These are phyloP conservation scores for Leccinum uliginosum DNA, from an alignment of 768 basidiomycete genomes.

Conservation along the genomic window DNA sequence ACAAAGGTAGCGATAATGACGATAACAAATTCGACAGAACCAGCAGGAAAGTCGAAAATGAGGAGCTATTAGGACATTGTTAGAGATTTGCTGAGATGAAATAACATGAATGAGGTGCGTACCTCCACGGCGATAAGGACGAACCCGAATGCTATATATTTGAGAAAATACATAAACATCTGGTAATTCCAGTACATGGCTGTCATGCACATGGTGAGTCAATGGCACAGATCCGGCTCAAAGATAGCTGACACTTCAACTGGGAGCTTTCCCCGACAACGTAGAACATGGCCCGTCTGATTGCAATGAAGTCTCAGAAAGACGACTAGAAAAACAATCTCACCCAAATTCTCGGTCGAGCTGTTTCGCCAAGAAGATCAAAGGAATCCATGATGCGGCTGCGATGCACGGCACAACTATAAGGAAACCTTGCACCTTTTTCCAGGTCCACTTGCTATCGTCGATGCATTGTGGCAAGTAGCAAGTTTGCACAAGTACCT, in stretches of 20 bases:
- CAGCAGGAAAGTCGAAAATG: constrained; percentile 60
- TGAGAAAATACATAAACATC: constrained; percentile 80
- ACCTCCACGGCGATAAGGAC: constrained; percentile 84
- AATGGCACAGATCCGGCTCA: background rate
- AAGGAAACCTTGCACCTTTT: constrained; percentile 57
- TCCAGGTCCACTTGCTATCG: constrained; percentile 54
- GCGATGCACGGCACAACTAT: constrained; percentile 71
- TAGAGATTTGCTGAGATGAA: background rate
- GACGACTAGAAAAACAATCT: constrained; percentile 17
- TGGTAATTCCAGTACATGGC: constrained; percentile 89
- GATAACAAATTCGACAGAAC: constrained; percentile 73
- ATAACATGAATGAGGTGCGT: background rate
- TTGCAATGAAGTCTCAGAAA: constrained; percentile 1
- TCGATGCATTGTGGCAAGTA: constrained; percentile 37
- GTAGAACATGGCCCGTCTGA: constrained; percentile 87
- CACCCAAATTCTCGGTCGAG: constrained; percentile 84
- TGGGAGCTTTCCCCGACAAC: constrained; percentile 82
- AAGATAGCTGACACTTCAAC: constrained; percentile 61
- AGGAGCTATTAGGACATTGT: constrained; percentile 51
- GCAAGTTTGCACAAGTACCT: constrained; percentile 43
- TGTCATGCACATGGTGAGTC: constrained; percentile 26
- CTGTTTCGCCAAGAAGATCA: constrained; percentile 65
- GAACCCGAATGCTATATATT: constrained; percentile 86
- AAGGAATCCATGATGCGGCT: constrained; percentile 57
- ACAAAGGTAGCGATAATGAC: constrained; percentile 82